Base-by-base conservation (phyloP, 805 yeast species). In the Wickerhamia fluorescens region DNA sequence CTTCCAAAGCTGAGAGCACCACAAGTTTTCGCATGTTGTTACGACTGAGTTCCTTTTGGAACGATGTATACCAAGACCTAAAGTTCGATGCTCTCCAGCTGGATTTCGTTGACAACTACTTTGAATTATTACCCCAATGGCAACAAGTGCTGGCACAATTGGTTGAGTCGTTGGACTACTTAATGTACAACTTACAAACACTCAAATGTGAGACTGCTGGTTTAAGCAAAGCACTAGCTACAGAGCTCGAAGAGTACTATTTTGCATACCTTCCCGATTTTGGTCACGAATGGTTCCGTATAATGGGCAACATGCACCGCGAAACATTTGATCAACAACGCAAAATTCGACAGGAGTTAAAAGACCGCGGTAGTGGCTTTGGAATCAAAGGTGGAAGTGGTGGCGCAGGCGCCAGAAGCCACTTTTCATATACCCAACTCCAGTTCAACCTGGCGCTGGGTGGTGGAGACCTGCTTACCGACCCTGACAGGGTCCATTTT, bases 21-120 rank as follows among this genome's bases (percentile, higher is more conserved):
- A 18, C 20, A 18, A 18, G 20, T 10, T 8, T 18, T 18, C 20
- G 20, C 20, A 10, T 10, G 9, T 8, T 18, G 9, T 18, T 18
- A 8, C 9, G 9, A 8, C 20, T 18, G 7, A 7, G 9, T 7
- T 8, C 39, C 27, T 50, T 52, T 27, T 53, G 58, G 58, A 48
- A 51, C 35, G 33, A 44, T 26, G 46, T 53, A n/a, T 52, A 52
- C 33, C 57, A 53, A 29, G 58, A 54, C 29, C 23, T 54, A 18
- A 51, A 48, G 28, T 37, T 37, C 20, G 46, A 42, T 15, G 34
- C 44, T 7, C 38, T 28, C n/a, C 29, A 31, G 12, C 23, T 28
- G 22, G 25, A 30, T 10, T 28, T 30, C 0, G 24, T 29, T 8
- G 15, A 29, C 18, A 29, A 33, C 14, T 34, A 23, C 26, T 38